Base-by-base conservation (phyloP, 768 basidiomycete species). In the Gelatoporia subvermispora region DNA sequence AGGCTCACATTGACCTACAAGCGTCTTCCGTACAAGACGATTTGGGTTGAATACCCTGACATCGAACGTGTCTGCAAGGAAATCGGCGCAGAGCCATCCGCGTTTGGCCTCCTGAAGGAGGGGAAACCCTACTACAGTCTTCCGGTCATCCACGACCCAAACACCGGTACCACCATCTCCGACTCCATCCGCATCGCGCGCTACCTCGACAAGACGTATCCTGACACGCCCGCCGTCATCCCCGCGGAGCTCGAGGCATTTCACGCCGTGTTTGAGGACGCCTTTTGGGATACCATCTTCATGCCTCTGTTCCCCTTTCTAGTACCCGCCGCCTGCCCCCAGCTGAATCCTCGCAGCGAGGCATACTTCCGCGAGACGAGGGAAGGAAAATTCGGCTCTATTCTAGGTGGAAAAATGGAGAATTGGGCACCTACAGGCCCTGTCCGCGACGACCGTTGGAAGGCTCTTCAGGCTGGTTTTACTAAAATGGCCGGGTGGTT, bases 171-270 rank as follows among this genome's bases (percentile, higher is more conserved):
- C 2, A 47, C 62, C 5, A 31, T 80, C 24, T 52, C 69, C 9
- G 74, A 80, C 25, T 79, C 78, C 0, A 53, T 62, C 35, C 56
- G 51, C 25, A 81, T 82, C 48, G 77, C 74, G 1, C 53, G 65
- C 15, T 79, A 82, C 58, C 67, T 81, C 47, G 79, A 81, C 47
- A 60, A 64, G 2, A 65, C 68, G 1, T 81, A 79, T 53, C 75
- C 79, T 0, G 60, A 67, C 41, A 67, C 71, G 0, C 72, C 71
- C 2, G 53, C 41, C 8, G 55, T 78, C 17, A 58, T 78, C 51
- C 73, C 71, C 0, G 18, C 45, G 3, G 72, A 70, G 16, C 68
- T 66, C 0, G 58, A 61, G 22, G 70, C 68, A 1, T 58, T 79
- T 8, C 65, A 77, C 42, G 61, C 60, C 1, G 71, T 71, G 1